Base-by-base conservation (phyloP, 2,329 filamentous ascomycete genomes). In the Trichoderma polysporum region DNA sequence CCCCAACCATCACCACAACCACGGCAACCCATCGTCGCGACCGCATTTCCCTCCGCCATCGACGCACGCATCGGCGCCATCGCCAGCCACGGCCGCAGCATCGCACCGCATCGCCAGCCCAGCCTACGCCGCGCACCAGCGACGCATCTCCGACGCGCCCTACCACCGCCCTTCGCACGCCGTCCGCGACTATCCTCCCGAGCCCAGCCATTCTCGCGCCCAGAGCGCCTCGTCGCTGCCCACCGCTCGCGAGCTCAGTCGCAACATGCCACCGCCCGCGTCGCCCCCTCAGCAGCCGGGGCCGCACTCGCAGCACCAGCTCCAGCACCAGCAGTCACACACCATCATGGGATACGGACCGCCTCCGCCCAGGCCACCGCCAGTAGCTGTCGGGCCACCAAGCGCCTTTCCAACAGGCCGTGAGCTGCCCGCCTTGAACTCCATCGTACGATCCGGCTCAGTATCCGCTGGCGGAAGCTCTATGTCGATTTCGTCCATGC, bases 401-500 rank as follows among this genome's bases (percentile, higher is more conserved):
- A 78, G 76, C 22, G 77, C 82, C 4, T 85, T 84, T 60, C 77
- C 81, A 0, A 78, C 81, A 4, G 78, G 83, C 39, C 85, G 88
- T 68, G 83, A 86, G 66, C 76, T 86, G 15, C 84, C 85, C 1
- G 82, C 85, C 1, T 78, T 88, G 13, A 78, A 80, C 31, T 79
- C 83, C 13, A 76, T 88, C 22, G 75, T 82, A 29, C 80, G 85
- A 67, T 78, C 83, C 3, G 81, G 79, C 27, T 75, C 74, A 66
- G 81, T 78, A 65, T 63, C 60, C n/a, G 17, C 19, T 19, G 60
- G 60, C 27, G 79, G 79, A 0, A 86, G 84, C 74, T 84, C 83
- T 74, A 88, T 88, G 86, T 87, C 86, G 22, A 87, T 88, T 75
- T 86, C 85, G 1, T 83, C 85, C 6, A 87, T 88, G 84, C 77